These are phyloP conservation scores for Arachis hypogaea DNA, from an alignment of 306 rosid species.

Conservation along the genomic window DNA sequence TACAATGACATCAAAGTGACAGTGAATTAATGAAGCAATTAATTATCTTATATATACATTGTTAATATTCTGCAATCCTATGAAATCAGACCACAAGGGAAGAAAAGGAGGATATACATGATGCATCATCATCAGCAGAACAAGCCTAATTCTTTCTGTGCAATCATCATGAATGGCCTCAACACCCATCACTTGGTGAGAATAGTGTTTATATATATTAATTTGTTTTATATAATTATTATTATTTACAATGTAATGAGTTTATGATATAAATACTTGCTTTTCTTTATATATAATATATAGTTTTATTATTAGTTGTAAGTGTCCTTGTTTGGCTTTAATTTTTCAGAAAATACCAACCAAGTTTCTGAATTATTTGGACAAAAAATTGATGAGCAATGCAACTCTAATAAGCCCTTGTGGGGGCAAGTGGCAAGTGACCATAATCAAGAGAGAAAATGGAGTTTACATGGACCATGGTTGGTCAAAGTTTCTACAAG, in stretches of 20 bases:
- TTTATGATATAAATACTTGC: background rate
- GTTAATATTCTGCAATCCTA: background rate
- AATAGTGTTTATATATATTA: too few species aligned
- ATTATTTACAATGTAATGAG: background rate
- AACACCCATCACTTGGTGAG: conserved; percentile 38
- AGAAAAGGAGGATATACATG: background rate
- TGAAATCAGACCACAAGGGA: background rate
- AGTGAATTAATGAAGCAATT: background rate
- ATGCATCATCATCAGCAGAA: background rate
- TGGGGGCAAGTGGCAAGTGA: conserved; percentile 34
- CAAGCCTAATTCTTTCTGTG: conserved; percentile 33
- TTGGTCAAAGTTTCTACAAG: conserved; percentile 35
- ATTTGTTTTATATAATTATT: background rate
- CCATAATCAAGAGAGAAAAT: conserved; percentile 28
- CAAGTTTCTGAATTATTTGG: conserved; percentile 16
- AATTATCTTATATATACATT: background rate
- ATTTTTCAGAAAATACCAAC: conserved; percentile 27
- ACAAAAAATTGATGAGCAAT: conserved; percentile 1
- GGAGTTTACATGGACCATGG: conserved; percentile 11
- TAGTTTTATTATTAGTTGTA: too few species aligned
- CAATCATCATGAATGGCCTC: conserved; percentile 21
- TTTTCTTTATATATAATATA: background rate
- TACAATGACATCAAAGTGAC: background rate
- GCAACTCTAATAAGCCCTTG: conserved; percentile 31
- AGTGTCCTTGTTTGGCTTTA: background rate